phyloP scores from a whole-genome alignment of 2,329 filamentous ascomycete species.

The Fusarium torulosum region DNA sequence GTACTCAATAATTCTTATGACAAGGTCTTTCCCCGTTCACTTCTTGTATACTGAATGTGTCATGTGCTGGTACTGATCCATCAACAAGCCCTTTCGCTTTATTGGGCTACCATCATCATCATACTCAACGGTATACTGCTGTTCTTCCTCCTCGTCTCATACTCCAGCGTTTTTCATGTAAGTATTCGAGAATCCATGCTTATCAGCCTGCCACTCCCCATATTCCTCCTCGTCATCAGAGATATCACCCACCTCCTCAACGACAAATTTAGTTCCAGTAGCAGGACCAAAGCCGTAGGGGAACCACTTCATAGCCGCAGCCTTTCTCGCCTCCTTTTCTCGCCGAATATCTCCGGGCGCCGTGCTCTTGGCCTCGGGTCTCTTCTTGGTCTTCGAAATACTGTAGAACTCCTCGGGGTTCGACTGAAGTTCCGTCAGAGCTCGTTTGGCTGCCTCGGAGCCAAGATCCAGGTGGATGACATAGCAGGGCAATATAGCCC shows the following conservation, averaged over 20 bases:
- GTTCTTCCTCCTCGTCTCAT: background rate
- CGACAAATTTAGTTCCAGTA: constrained; percentile 57
- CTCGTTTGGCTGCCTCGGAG: constrained; percentile 49
- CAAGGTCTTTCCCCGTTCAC: background rate
- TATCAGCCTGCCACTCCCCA: constrained; percentile 55
- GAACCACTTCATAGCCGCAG: constrained; percentile 60
- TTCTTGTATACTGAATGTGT: background rate
- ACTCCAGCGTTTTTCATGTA: background rate
- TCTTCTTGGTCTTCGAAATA: background rate
- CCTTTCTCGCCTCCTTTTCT: constrained; percentile 54
- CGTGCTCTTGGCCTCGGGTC: constrained; percentile 11
- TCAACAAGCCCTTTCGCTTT: constrained; percentile 16
- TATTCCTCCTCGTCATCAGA: constrained; percentile 59
- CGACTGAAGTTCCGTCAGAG: constrained; percentile 17
- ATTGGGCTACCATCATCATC: background rate
- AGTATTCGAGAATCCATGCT: constrained; percentile 33
- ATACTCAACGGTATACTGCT: constrained; percentile 26
- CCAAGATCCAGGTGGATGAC: constrained; percentile 60
- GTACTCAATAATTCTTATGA: constrained; percentile 1
- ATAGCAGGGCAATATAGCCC: constrained; percentile 60
- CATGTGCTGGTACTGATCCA: constrained; percentile 30
- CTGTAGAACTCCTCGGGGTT: constrained; percentile 26
- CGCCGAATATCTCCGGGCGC: constrained; percentile 54
- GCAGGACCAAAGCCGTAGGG: constrained; percentile 61
- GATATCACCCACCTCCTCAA: constrained; percentile 60